phyloP scores from a whole-genome alignment of 169 alveolate species.

The Sarcocystis neurona region DNA sequence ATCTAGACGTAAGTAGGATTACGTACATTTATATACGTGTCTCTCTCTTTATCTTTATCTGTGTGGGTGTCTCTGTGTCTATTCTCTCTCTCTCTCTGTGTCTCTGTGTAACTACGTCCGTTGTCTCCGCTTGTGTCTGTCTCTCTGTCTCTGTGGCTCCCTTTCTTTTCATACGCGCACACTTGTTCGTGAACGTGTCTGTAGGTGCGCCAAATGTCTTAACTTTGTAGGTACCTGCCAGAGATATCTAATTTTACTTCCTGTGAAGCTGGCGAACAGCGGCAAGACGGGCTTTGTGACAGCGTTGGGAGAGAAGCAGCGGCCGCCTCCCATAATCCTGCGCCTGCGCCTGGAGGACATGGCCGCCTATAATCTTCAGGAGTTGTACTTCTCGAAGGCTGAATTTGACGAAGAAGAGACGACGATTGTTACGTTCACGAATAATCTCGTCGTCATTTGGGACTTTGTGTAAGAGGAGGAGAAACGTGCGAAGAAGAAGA shows the following conservation, averaged over 20 bases:
- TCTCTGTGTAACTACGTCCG: no score
- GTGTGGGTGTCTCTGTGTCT: neutral
- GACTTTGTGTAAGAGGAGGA: constrained; percentile 59
- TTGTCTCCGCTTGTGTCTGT: no score
- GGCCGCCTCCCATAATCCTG: constrained; percentile 75
- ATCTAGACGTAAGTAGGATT: neutral
- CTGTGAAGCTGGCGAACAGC: constrained; percentile 63
- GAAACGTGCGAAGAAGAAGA: no score
- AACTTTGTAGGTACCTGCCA: constrained; percentile 63
- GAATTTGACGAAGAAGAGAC: constrained; percentile 71
- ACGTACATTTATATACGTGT: neutral
- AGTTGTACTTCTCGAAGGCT: constrained; percentile 78
- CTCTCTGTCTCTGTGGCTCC: neutral
- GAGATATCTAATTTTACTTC: constrained; percentile 71
- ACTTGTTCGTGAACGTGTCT: neutral
- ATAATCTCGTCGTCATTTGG: constrained; percentile 61
- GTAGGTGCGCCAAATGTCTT: neutral
- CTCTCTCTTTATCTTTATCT: neutral
- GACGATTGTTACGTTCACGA: constrained; percentile 51
- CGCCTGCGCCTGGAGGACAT: constrained; percentile 74
- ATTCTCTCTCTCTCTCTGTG: neutral
- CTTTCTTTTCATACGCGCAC: neutral
- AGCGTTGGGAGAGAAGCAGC: constrained; percentile 73
- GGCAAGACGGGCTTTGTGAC: constrained; percentile 70
- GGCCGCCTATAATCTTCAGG: constrained; percentile 68